Percentiles rank a stretch among this genome's conserved stretches.
These are phyloP conservation scores for Candolleomyces eurysporus DNA, from an alignment of 768 basidiomycete genomes.

Conservation along the genomic window DNA sequence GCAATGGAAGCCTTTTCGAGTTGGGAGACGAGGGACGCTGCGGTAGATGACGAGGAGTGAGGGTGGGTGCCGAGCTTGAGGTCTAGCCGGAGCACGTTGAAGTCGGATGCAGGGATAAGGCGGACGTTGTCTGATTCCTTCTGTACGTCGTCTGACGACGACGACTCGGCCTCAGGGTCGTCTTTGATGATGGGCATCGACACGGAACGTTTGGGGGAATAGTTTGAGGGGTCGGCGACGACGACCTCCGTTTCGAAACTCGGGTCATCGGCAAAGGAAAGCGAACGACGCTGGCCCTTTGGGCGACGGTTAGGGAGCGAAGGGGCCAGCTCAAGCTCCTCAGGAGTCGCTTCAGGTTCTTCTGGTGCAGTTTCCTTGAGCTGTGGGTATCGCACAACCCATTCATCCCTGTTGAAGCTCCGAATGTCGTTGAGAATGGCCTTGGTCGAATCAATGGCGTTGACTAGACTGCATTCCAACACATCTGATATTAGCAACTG, in stretches of 20 bases:
- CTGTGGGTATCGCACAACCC: conserved; percentile 88
- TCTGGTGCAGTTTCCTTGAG: conserved; percentile 45
- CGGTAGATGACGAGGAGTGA: conserved; percentile 59
- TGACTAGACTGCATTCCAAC: conserved; percentile 54
- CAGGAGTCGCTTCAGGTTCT: conserved; percentile 11
- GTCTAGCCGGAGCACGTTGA: conserved; percentile 89
- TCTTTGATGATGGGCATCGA: conserved; percentile 43
- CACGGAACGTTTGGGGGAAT: conserved; percentile 51
- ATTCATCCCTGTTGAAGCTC: conserved; percentile 80
- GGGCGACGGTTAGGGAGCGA: conserved; percentile 28
- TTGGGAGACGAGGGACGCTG: conserved; percentile 78
- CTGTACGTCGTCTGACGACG: conserved; percentile 21
- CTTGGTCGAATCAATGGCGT: conserved; percentile 74
- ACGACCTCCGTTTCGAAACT: conserved; percentile 63
- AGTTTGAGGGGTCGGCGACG: conserved; percentile 41
- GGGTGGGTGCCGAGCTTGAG: conserved; percentile 84
- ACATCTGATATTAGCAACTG: conserved; percentile 6
- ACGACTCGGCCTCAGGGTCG: conserved; percentile 21
- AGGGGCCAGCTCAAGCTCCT: conserved; percentile 17
- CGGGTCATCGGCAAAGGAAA: conserved; percentile 87
- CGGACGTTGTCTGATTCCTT: conserved; percentile 29
- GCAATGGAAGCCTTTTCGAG: conserved; percentile 93
- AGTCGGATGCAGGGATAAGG: conserved; percentile 55
- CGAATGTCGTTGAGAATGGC: conserved; percentile 67
- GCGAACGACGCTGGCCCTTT: conserved; percentile 55